Conservation (phyloP, 306 rosid species). For the Nissolia schottii region DNA sequence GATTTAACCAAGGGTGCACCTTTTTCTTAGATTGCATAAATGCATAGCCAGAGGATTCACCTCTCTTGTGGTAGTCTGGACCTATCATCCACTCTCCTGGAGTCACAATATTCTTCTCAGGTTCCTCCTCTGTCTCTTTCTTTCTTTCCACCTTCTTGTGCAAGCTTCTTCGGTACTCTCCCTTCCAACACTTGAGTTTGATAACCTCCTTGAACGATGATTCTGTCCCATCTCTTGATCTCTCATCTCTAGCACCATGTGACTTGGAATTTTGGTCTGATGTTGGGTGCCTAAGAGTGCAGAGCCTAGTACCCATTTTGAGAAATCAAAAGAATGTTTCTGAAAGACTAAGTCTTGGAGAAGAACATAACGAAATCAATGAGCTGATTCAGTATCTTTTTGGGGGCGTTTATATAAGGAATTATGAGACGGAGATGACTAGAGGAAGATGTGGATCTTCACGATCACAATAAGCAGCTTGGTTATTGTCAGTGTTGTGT, state of each 20-base stretch:
- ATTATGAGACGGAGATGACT: constrained; percentile 17
- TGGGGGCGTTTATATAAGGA: constrained; percentile 16
- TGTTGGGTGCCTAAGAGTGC: not conserved
- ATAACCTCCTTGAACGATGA: not conserved
- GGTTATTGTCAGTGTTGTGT: constrained; percentile 8
- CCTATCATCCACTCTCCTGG: constrained; percentile 19
- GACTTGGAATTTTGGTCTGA: not conserved
- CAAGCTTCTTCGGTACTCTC: not conserved
- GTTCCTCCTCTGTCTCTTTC: not conserved
- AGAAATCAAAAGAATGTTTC: constrained; percentile 6
- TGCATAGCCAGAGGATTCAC: not conserved
- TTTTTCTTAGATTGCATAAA: constrained; percentile 21
- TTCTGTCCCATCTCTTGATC: not conserved
- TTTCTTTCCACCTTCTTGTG: not conserved
- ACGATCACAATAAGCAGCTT: not conserved
- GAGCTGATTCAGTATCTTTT: constrained; percentile 5
- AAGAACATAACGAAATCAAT: not conserved
- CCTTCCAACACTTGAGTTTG: not conserved
- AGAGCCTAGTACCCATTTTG: constrained; percentile 28
- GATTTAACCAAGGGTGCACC: constrained; percentile 28
- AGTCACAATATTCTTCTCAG: not conserved
- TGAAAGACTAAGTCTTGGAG: not conserved
- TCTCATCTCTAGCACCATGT: not conserved
- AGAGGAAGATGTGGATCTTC: constrained; percentile 19
- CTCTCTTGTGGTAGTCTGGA: not conserved